Evolutionary conservation across 108 stramenopile species (phyloP).

Genomic region (Mediolabrus comicus): DNA sequence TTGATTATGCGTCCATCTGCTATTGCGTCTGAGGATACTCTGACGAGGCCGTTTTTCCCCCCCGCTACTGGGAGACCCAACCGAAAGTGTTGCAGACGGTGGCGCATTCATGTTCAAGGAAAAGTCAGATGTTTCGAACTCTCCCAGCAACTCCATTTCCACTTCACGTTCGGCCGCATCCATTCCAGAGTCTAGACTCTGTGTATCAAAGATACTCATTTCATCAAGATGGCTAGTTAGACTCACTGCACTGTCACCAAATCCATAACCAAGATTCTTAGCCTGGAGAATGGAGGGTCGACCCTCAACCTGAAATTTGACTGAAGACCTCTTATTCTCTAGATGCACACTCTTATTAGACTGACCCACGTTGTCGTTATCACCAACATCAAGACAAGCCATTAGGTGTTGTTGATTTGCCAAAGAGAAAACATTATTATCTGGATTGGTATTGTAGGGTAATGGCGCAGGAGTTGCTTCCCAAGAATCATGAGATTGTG

Average conservation of each 20-base stretch:
- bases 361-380: background rate
- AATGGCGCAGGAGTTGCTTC: constrained; percentile 5
- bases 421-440: background rate
- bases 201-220: constrained; percentile 22
- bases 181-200: constrained; percentile 44
- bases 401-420: constrained; percentile 3
- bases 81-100: background rate
- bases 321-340: constrained; percentile 10
- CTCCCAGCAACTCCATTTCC: constrained; percentile 35
- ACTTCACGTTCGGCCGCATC: constrained; percentile 38
- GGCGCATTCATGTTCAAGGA: background rate
- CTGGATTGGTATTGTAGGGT: constrained; percentile 10
- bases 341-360: too few species aligned
- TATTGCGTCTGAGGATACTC: constrained; percentile 26
- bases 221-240: constrained; percentile 28
- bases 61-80: background rate
- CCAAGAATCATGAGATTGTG: constrained; percentile 8
- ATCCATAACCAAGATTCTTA: constrained; percentile 4
- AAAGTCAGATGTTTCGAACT: constrained; percentile 3
- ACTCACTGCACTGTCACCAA: constrained; percentile 13
- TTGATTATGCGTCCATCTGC: constrained; percentile 3
- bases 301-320: constrained; percentile 7
- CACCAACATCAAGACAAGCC: background rate
- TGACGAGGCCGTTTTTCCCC: background rate
- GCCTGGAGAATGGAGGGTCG: background rate